Evolutionary conservation across 2,329 filamentous ascomycete species (phyloP).

Genomic region (Monascus ruber): DNA sequence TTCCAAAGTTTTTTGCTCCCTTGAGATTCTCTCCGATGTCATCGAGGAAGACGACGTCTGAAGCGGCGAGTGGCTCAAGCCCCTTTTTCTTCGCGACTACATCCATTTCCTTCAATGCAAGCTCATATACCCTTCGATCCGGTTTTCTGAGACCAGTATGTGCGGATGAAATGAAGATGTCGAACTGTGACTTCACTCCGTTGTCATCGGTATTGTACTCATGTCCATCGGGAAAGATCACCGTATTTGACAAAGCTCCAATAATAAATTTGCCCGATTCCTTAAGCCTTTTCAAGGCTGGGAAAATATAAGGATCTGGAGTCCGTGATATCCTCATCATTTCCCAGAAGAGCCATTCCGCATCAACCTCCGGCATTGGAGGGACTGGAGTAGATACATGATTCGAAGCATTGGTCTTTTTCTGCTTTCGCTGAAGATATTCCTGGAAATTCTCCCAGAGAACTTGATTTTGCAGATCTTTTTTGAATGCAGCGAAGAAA

Average conservation of each 20-base stretch:
- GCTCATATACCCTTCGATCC: constrained; percentile 66
- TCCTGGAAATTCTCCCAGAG: constrained; percentile 56
- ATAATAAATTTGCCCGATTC: constrained; percentile 56
- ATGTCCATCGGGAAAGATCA: constrained; percentile 70
- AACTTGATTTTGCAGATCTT: constrained; percentile 54
- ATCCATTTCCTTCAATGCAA: constrained; percentile 57
- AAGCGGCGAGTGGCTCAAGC: constrained; percentile 44
- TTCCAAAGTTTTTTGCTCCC: constrained; percentile 60
- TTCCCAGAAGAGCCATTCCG: constrained; percentile 68
- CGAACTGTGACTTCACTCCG: constrained; percentile 59
- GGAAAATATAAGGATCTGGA: constrained; percentile 80
- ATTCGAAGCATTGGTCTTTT: constrained; percentile 1
- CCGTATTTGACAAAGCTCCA: constrained; percentile 80
- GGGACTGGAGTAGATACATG: constrained; percentile 34
- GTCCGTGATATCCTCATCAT: constrained; percentile 69
- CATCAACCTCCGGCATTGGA: constrained; percentile 61
- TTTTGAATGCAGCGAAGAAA: constrained; percentile 67
- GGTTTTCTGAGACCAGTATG: constrained; percentile 84
- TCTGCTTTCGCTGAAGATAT: constrained; percentile 18
- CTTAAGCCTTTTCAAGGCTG: constrained; percentile 61
- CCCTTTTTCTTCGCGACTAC: constrained; percentile 48
- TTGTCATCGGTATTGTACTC: constrained; percentile 49
- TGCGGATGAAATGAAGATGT: constrained; percentile 77
- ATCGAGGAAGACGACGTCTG: constrained; percentile 76
- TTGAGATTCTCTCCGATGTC: constrained; percentile 93